Evolutionary conservation across 2,329 filamentous ascomycete species (phyloP), one percentile per base, ranked within the genome.

Genomic region (Fonsecaea nubica): DNA sequence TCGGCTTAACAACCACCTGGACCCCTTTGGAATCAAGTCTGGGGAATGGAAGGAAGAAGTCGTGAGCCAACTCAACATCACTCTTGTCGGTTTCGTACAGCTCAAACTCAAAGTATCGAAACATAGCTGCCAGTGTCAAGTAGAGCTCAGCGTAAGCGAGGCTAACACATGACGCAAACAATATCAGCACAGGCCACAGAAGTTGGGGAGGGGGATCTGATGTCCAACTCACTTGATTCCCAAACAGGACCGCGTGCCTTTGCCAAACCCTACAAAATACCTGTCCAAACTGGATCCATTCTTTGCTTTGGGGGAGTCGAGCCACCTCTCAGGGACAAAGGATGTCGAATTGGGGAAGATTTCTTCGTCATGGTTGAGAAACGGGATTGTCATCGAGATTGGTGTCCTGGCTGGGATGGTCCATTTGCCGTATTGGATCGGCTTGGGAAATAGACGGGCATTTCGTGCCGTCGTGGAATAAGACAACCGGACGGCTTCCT

Each of bases 251-350:
- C 77, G 68, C 1, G 73, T 72, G 4, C 77, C 77, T 30, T 76
- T 76, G 12, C 77, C 75, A 64, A 80, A 80, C 0, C 78, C 70
- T 12, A 80, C 75, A 50, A 80, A 73, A 54, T 77, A 76, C 56
- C 72, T 75, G 18, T 80, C 67, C n/a, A 69, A 32, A 8, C 64
- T 58, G 56, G 35, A 42, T 45, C 56, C 56, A 12, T 58, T 45
- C 30, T 58, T 58, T 2, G 56, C 25, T 18, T 58, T 60, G 8
- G 58, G 42, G 21, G 58, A 60, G 38, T 67, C 64, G 12, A 77
- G 42, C 76, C 76, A 77, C 3, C 77, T 71, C 53, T 76, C 75
- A 0, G 77, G 76, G 21, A 45, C 58, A 77, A 79, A 10, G 55
- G 58, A 2, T 64, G 33, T 40, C 32, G 76, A 70, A 4, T 76